phyloP scores from a whole-genome alignment of 75 land plant genomes.

The Cryptomeria japonica region DNA sequence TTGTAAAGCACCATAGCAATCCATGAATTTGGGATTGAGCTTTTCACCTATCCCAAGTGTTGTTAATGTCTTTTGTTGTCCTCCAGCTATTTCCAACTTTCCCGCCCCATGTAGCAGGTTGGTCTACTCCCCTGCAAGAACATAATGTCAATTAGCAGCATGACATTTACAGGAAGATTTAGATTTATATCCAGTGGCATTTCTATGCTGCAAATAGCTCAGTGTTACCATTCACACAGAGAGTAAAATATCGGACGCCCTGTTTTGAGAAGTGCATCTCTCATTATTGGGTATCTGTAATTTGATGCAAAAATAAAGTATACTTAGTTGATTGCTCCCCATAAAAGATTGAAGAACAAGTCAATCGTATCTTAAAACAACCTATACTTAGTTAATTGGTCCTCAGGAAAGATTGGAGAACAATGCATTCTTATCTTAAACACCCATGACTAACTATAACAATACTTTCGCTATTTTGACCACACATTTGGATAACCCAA shows the following conservation, averaged over 20 bases:
- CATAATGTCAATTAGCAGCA: neutral
- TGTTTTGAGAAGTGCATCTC: slow-evolving; percentile 36
- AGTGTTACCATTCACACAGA: slow-evolving; percentile 47
- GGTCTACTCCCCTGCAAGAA: slow-evolving; percentile 57
- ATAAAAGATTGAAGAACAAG: neutral
- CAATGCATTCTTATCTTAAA: neutral
- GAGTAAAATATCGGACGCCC: slow-evolving; percentile 52
- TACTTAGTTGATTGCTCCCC: too few relatives aligned
- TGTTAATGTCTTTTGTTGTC: slow-evolving; percentile 43
- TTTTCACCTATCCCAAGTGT: slow-evolving; percentile 40
- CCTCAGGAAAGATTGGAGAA: neutral
- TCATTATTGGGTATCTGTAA: slow-evolving; percentile 38
- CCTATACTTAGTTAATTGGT: neutral
- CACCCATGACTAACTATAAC: neutral
- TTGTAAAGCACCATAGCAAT: neutral
- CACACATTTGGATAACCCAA: slow-evolving; percentile 26
- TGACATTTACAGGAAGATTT: neutral
- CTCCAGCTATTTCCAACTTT: slow-evolving; percentile 52
- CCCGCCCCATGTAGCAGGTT: slow-evolving; percentile 58
- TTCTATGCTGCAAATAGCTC: neutral
- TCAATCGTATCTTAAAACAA: neutral
- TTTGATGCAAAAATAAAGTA: neutral
- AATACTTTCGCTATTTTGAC: too few relatives aligned
- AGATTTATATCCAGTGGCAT: neutral
- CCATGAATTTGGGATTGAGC: neutral